Evolutionary conservation across 768 basidiomycete species (phyloP), one percentile per base, ranked within the genome.

Genomic region (Paxillus involutus): DNA sequence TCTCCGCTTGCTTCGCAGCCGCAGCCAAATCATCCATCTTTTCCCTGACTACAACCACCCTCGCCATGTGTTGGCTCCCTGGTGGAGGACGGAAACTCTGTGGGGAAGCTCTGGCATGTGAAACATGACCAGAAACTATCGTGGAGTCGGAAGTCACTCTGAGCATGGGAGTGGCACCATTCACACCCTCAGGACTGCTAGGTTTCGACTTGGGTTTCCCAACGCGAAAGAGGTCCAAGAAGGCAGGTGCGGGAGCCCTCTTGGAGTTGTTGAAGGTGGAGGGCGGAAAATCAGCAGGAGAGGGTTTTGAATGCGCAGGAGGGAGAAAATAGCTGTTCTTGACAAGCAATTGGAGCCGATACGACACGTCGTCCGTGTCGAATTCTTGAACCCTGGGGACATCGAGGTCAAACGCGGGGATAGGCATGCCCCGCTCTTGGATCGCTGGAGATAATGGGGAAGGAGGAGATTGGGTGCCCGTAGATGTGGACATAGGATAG

Each of bases 281-380:
- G 2, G 76, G 68, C 16, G 81, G 78, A 55, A 91, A 81, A 48
- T 88, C 83, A 26, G 85, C 77, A 3, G 84, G 80, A 10, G 81
- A 82, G 2, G 91, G 91, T 64, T 94, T 94, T 40, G 84, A 79
- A 63, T 94, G 91, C 0, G 91, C 91, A 10, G 91, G 92, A 4
- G 91, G 91, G 36, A 94, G 83, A 64, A 90, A 94, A 67, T 94
- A 94, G 64, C 79, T 92, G 71, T 94, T 94, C 68, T 87, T 89
- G 50, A 94, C 86, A 39, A 94, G 81, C 49, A 94, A 79, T 39
- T 85, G 86, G 17, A 94, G 81, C 21, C 91, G 87, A 72, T 91
- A 90, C 17, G 89, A 84, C 39, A 93, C 90, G 63, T 94, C 91
- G 69, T 94, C 91, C 19, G 80, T 78, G 61, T 83, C 78, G 59